Conservation (phyloP, 129 eudicot genomes). For the Chrysanthemum seticuspe region DNA sequence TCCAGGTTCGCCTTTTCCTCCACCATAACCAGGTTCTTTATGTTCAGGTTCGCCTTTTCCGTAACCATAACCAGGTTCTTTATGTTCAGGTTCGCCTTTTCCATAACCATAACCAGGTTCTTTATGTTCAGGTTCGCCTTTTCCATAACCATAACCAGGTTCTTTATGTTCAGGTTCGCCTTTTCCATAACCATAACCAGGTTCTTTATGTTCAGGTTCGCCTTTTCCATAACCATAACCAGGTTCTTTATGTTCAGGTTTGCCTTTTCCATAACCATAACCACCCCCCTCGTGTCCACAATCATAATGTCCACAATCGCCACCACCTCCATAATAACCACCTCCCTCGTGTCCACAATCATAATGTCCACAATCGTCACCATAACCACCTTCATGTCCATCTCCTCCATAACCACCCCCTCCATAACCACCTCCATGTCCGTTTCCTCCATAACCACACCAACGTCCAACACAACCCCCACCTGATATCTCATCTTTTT, state of each 20-base stretch:
- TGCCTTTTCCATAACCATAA: no score
- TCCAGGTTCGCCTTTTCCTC: no score
- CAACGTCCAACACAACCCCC: constrained; percentile 34
- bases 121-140: no score
- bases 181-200: no score
- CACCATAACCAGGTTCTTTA: no score
- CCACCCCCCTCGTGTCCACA: constrained; percentile 1
- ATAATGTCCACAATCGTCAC: constrained; percentile 3
- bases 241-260: not conserved
- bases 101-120: no score
- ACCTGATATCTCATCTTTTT: constrained; percentile 26
- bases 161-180: no score
- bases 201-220: not conserved
- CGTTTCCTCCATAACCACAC: constrained; percentile 32
- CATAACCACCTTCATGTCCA: constrained; percentile 19
- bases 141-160: no score
- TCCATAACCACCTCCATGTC: not conserved
- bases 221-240: no score
- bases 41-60: no score
- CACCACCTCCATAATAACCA: constrained; percentile 25
- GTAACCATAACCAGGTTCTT: no score
- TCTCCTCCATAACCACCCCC: constrained; percentile 36
- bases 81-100: no score
- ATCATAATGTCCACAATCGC: not conserved
- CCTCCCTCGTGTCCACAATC: constrained; percentile 22